Evolutionary conservation across 257 asterid species (phyloP), one percentile per base, ranked within the genome.

Genomic region (Forsythia viridissima): DNA sequence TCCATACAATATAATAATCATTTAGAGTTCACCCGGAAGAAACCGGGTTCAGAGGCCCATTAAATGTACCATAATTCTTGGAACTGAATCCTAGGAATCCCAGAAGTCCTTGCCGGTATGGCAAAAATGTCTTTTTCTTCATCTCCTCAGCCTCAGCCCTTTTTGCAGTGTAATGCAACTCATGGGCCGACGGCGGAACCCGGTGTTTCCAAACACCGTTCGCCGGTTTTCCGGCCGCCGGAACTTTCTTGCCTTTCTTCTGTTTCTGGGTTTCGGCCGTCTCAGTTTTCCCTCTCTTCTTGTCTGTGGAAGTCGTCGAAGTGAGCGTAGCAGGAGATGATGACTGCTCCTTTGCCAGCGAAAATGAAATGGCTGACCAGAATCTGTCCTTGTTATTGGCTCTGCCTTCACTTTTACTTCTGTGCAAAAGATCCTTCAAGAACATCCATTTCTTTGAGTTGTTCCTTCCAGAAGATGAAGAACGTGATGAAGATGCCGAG

Each of bases 61-160:
- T 89, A 91, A 92, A 91, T 41, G 96, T 94, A 36, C 98, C 97
- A 71, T 96, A 96, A 46, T 97, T 90, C 84, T 93, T 96, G 8
- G 99, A 93, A 69, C 95, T 92, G 82, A 96, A 94, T 2, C 98
- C 99, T 66, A 96, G 83, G 87, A 98, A 96, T 5, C 98, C 99
- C 13, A 96, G 85, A 71, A 96, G 78, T 4, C 99, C 98, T 77
- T 91, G 97, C 76, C 94, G 65, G 79, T 96, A 96, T 3, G 99
- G 99, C 81, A 96, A 86, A 80, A 88, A 96, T 41, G 99, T 96
- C 92, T 92, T 93, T 81, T 84, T 96, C 97, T 92, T 93, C 97
- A 96, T 85, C 89, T 96, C 99, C 87, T 93, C 99, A 52, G 99
- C 94, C 73, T 96, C 97, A 66, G 97, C 98, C 80, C 98, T 82